phyloP scores from a whole-genome alignment of 1,284 basidiomycete genomes.

The Schizophyllum commune region DNA sequence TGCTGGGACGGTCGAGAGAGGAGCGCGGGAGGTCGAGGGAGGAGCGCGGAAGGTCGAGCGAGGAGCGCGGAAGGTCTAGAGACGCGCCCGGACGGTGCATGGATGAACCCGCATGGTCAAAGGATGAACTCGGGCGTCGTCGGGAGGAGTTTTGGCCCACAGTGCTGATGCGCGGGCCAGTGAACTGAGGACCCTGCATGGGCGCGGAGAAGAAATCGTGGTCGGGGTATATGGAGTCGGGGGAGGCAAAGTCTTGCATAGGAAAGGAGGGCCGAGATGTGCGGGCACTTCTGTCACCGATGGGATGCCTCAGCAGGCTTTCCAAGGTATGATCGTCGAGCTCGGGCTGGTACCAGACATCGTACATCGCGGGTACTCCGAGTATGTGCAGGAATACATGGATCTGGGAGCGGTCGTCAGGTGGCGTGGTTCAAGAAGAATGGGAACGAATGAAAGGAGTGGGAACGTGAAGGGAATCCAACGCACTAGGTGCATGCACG shows the following conservation, averaged over 20 bases:
- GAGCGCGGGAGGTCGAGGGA: too few species aligned
- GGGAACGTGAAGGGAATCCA: too few species aligned
- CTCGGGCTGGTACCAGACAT: neutral
- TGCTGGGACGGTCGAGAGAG: neutral
- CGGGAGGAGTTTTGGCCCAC: neutral
- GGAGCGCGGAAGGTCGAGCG: neutral
- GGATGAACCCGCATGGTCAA: neutral
- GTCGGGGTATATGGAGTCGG: neutral
- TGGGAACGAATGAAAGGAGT: too few species aligned
- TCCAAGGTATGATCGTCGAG: neutral
- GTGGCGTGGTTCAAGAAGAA: neutral
- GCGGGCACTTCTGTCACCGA: neutral
- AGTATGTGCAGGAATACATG: neutral
- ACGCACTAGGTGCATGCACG: neutral
- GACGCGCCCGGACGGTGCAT: neutral
- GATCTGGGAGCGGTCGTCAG: neutral
- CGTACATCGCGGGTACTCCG: neutral
- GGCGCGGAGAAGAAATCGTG: neutral
- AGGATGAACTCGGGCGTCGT: neutral
- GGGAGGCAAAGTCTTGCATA: neutral
- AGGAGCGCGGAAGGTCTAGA: neutral
- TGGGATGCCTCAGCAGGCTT: neutral
- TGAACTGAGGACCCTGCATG: neutral
- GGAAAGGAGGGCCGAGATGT: too few species aligned
- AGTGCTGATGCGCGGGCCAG: neutral